Evolutionary conservation across 768 basidiomycete genomes (phyloP), one percentile per base, ranked within the genome.

Genomic region (Boletus rubropictus): DNA sequence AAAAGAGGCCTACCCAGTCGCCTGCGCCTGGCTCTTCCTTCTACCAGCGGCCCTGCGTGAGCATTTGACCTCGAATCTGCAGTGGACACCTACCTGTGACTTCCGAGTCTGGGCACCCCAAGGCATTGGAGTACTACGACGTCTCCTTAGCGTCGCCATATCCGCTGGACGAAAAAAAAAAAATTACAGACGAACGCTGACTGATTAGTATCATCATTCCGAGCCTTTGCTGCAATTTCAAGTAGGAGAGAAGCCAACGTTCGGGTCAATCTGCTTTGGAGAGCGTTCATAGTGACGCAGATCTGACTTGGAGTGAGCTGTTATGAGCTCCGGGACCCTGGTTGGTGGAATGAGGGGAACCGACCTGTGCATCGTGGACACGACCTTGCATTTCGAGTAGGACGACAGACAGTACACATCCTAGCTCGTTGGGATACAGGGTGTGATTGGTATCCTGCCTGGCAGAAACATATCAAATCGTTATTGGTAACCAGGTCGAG

Each of bases 111-210:
- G 40, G 25, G 45, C 42, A 25, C 36, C 51, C 46, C 43, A 49
- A 25, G 44, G 46, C 4, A 39, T 8, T 39, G 56, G 45, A 4
- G 49, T 9, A 12, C 51, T 9, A 12, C 51, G 60, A 5, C 7
- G 18, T 38, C 56, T 55, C n/a, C 7, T 58, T 5, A 52, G 49
- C 1, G 60, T 62, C n/a, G 56, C 50, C 60, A 60, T 60, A 17
- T 4, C 12, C 28, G 11, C 17, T 37, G 5, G 22, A 39, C 0
- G 15, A 29, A 29, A 11, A 6, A 12, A 25, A 25, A 44, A n/a
- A n/a, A n/a, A n/a, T n/a, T n/a, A n/a, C 3, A 40, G 39, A 32
- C 9, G 35, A 33, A 14, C 5, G 20, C n/a, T 24, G 47, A 22
- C 2, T 39, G 25, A 15, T 38, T 20, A 0, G 22, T 27, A 21